phyloP scores from a whole-genome alignment of 2,329 filamentous ascomycete species.

The Fusarium ramigenum region DNA sequence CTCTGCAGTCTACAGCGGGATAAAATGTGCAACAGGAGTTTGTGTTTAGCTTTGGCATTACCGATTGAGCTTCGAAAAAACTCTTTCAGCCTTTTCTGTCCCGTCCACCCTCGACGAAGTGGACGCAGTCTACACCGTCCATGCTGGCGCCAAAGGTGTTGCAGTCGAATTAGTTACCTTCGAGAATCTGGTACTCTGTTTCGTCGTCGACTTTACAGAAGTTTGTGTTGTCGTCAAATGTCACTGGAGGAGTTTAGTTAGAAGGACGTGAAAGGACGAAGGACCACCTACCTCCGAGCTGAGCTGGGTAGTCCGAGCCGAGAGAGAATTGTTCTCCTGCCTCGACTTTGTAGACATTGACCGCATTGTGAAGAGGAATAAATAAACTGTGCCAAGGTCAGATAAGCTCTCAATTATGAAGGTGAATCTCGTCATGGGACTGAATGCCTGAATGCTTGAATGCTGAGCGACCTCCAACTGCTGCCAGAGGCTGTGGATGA shows the following conservation, averaged over 20 bases:
- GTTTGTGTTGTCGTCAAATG: not conserved
- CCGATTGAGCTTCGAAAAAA: not conserved
- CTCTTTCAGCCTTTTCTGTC: not conserved
- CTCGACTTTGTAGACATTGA: not conserved
- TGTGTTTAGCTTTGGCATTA: not conserved
- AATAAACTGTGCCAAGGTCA: rapidly evolving
- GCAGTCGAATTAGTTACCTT: not conserved
- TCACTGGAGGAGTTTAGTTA: not conserved
- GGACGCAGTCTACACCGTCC: not conserved
- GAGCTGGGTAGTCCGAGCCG: too few species aligned
- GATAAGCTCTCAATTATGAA: too few species aligned
- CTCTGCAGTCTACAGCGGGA: not conserved
- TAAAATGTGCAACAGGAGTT: not conserved
- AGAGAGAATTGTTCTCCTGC: rapidly evolving
- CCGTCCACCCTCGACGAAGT: not conserved
- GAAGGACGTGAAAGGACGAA: too few species aligned
- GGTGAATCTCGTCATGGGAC: not conserved
- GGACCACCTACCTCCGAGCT: not conserved
- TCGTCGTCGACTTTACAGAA: not conserved
- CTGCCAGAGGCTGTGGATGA: not conserved
- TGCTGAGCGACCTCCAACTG: too few species aligned
- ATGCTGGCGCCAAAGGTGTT: not conserved
- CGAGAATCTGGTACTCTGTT: not conserved
- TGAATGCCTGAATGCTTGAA: not conserved
- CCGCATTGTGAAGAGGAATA: not conserved